Conservation (phyloP, 2,329 filamentous ascomycete genomes). For the Chrysoporthe deuterocubensis region DNA sequence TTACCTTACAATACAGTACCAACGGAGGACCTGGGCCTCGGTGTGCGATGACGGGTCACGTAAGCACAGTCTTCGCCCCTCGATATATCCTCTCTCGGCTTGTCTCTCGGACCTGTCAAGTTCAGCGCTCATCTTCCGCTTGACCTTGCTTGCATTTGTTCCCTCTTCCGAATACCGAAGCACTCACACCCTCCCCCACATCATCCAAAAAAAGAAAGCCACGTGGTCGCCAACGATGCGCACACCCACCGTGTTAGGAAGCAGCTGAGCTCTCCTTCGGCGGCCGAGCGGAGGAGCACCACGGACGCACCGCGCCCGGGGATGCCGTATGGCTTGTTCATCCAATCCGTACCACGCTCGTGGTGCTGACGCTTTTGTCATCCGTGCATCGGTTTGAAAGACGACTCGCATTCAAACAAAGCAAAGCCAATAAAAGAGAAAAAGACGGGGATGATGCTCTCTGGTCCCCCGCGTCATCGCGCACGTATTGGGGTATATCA, state of each 20-base stretch:
- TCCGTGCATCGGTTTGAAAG: background rate
- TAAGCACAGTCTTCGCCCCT: background rate
- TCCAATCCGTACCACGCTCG: background rate
- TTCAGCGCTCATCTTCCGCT: background rate
- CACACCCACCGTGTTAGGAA: background rate
- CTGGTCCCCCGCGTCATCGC: too few relatives aligned
- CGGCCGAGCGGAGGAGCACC: slow-evolving; percentile 3
- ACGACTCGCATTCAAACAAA: background rate
- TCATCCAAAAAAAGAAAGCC: background rate
- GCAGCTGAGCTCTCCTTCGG: background rate
- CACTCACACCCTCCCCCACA: background rate
- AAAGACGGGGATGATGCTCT: too few relatives aligned
- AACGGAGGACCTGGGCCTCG: background rate
- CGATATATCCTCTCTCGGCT: background rate
- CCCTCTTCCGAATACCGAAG: background rate
- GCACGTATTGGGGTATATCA: too few relatives aligned
- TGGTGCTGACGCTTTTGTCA: background rate
- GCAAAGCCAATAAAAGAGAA: too few relatives aligned
- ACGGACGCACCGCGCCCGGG: background rate
- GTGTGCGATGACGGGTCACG: background rate
- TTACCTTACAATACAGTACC: background rate
- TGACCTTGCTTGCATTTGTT: background rate
- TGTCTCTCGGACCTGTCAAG: background rate
- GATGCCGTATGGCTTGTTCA: background rate
- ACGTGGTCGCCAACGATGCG: background rate